Evolutionary conservation across 805 yeast species (phyloP).

Genomic region (Torulaspora franciscae): DNA sequence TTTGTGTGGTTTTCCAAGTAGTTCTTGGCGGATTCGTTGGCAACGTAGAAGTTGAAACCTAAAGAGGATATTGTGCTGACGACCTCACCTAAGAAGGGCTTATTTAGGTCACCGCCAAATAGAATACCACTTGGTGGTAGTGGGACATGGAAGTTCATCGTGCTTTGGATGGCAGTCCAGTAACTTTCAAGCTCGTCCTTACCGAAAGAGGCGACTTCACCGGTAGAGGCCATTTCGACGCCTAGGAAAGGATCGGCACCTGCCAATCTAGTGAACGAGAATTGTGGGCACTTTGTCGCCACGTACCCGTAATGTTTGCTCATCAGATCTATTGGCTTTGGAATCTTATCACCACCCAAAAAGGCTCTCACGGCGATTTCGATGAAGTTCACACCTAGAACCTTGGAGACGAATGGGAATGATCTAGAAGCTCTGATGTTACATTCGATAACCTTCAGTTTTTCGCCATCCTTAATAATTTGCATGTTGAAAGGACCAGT

Average conservation of each 20-base stretch:
- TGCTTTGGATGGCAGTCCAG: conserved; percentile 95
- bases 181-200: conserved; percentile 80
- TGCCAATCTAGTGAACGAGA: conserved; percentile 95
- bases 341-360: conserved; percentile 61
- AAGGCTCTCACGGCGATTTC: conserved; percentile 91
- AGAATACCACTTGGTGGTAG: conserved; percentile 83
- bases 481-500: conserved; percentile 99
- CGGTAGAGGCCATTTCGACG: conserved; percentile 99
- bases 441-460: conserved; percentile 95
- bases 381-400: conserved; percentile 88
- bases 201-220: conserved; percentile 98
- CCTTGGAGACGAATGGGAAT: conserved; percentile 98
- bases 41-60: conserved; percentile 73
- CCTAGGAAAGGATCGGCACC: conserved; percentile 99
- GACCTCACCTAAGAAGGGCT: conserved; percentile 65
- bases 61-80: conserved; percentile 63
- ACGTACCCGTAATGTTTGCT: conserved; percentile 64
- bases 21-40: conserved; percentile 64
- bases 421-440: conserved; percentile 98
- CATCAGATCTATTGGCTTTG: conserved; percentile 83
- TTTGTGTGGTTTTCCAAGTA: conserved; percentile 54
- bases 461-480: conserved; percentile 71
- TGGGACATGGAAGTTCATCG: conserved; percentile 95
- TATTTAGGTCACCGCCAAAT: conserved; percentile 88
- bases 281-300: conserved; percentile 97